Base-by-base conservation (phyloP, 257 asterid genomes). In the Eucommia ulmoides region DNA sequence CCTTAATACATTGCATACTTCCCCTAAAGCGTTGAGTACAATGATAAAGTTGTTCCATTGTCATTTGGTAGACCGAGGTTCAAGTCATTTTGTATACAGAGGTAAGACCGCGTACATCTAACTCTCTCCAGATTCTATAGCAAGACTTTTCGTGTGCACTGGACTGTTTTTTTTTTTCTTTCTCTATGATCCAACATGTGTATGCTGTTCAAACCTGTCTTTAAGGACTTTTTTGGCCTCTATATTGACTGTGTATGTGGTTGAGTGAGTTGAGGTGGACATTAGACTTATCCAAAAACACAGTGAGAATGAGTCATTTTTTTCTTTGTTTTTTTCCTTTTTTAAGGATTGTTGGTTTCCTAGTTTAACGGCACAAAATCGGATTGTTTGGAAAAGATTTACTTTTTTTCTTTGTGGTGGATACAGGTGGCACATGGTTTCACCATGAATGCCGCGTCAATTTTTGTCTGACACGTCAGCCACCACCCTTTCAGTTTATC, bases 401-500 rank as follows among this genome's bases (percentile, higher is more conserved):
- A 26, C 38, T 26, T 24, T 45, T 4, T 19, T 22, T 9, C 12
- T 2, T 33, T 2, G n/a, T 61, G 21, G n/a, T n/a, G 23, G 22
- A 8, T 68, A 71, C 69, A 80, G 10, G 50, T 77, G 83, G 72
- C 73, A 19, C 59, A 21, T 23, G 16, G 62, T 73, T 41, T 22
- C 63, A 64, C 93, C 88, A 78, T 42, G 67, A 45, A 65, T 18
- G 66, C 73, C 72, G 24, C 60, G 73, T 69, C 80, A 61, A 47
- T 7, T 29, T 19, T 14, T 9, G 18, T 47, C 10, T 41, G 20
- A 8, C 50, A 55, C 16, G 74, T 74, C 66, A 68, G 72, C 81
- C 76, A 63, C 49, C 33, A 49, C 22, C 24, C 3, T 49, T 49
- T 33, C 42, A n/a, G n/a, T n/a, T n/a, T n/a, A n/a, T n/a, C n/a